Percentiles rank a stretch among this genome's conserved stretches.
phyloP scores from a whole-genome alignment of 2,329 filamentous ascomycete genomes.

The Canariomyces notabilis region DNA sequence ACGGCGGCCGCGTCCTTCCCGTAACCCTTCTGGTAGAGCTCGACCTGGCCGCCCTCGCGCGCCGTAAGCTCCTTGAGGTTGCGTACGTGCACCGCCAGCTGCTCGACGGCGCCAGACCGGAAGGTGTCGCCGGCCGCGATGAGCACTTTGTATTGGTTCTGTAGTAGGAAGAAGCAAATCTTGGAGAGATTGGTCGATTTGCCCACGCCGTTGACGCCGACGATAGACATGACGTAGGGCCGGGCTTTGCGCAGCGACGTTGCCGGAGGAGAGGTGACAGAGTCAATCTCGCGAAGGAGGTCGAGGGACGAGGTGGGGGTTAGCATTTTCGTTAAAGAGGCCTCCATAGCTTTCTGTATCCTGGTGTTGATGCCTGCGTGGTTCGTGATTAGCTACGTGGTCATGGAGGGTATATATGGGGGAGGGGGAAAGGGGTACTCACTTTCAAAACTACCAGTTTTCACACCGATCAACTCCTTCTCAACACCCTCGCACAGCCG shows the following conservation, averaged over 20 bases:
- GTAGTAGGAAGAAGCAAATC: constrained; percentile 94
- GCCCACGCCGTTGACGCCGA: constrained; percentile 96
- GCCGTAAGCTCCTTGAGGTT: constrained; percentile 85
- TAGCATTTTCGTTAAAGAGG: constrained; percentile 88
- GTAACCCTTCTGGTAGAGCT: constrained; percentile 95
- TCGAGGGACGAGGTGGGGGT: constrained; percentile 94
- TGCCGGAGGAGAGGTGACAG: constrained; percentile 62
- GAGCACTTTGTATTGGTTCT: constrained; percentile 94
- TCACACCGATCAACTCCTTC: constrained; percentile 81
- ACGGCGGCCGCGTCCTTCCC: constrained; percentile 96
- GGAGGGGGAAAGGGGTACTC: constrained; percentile 27
- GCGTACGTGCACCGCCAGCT: constrained; percentile 89
- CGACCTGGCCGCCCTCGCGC: constrained; percentile 78
- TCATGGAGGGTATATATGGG: neutral
- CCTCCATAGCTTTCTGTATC: constrained; percentile 83
- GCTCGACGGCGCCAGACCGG: constrained; percentile 93
- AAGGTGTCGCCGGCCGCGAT: constrained; percentile 96
- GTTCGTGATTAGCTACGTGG: constrained; percentile 16
- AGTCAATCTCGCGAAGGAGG: constrained; percentile 86
- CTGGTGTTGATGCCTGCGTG: constrained; percentile 64
- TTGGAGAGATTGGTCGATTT: constrained; percentile 98
- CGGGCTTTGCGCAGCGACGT: constrained; percentile 61
- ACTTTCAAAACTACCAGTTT: constrained; percentile 86
- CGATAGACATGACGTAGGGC: constrained; percentile 96
- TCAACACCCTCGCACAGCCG: constrained; percentile 89